Conservation (phyloP, 148 eudicot species). For the Fallopia convolvulus region DNA sequence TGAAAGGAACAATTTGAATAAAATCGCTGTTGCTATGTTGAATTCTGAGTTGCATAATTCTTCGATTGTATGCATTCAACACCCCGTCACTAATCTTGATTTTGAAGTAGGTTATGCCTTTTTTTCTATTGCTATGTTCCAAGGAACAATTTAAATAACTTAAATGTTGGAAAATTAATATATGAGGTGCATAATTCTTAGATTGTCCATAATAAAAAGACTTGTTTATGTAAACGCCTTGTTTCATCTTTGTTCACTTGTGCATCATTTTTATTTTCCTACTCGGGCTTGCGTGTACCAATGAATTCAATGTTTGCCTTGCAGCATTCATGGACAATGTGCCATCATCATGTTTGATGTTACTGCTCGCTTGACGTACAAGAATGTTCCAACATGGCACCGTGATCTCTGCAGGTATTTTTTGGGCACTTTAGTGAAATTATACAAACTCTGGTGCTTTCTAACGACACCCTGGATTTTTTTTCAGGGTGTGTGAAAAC, state of each 20-base stretch:
- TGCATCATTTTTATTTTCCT: background rate
- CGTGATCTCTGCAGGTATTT: constrained; percentile 40
- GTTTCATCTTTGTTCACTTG: background rate
- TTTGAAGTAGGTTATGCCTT: background rate
- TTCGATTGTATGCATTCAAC: background rate
- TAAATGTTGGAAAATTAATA: too few relatives aligned
- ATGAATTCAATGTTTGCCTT: background rate
- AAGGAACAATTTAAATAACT: too few relatives aligned
- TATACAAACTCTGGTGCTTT: background rate
- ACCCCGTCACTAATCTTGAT: background rate
- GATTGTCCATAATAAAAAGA: too few relatives aligned
- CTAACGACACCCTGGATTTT: background rate
- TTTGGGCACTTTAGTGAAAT: background rate
- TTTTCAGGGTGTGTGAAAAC: constrained; percentile 38
- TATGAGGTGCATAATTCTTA: too few relatives aligned
- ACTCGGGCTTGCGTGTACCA: background rate
- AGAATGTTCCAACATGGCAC: constrained; percentile 53
- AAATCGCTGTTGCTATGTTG: too few relatives aligned
- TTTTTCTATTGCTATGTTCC: too few relatives aligned
- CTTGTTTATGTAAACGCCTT: too few relatives aligned
- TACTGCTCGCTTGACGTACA: constrained; percentile 47
- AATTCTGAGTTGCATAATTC: background rate
- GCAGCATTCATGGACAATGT: constrained; percentile 46
- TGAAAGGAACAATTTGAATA: too few relatives aligned
- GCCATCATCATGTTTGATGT: constrained; percentile 53